Percentiles rank a stretch among this genome's conserved stretches.
Conservation (phyloP, 78 protist genomes). For the Monocercomonoides exilis region DNA sequence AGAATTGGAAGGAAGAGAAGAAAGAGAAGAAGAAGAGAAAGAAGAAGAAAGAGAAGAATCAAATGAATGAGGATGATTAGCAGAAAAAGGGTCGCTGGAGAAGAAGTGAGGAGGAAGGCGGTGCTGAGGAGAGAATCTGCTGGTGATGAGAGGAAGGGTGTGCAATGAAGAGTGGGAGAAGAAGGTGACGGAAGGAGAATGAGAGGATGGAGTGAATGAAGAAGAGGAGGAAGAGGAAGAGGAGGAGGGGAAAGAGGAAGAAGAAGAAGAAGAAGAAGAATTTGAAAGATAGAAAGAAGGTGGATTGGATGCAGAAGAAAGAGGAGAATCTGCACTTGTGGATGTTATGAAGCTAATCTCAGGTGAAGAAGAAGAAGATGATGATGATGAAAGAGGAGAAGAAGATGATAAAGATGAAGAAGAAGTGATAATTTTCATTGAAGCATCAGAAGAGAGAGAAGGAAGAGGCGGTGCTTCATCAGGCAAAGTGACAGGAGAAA, state of each 20-base stretch:
- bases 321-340: background rate
- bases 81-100: background rate
- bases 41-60: background rate
- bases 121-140: background rate
- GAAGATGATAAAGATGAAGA: background rate
- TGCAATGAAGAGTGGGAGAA: background rate
- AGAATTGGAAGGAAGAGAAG: background rate
- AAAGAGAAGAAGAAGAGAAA: background rate
- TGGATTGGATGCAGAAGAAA: background rate
- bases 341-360: too few species aligned
- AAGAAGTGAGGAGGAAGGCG: background rate
- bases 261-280: conserved; percentile 3
- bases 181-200: background rate
- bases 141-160: background rate
- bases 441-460: background rate
- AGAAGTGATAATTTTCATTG: too few species aligned
- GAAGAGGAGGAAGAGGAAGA: background rate
- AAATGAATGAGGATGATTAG: background rate
- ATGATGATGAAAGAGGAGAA: background rate
- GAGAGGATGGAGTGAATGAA: background rate
- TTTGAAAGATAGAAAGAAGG: background rate
- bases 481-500: background rate
- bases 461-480: background rate
- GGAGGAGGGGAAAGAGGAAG: background rate
- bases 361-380: background rate